Evolutionary conservation across 176 grass and related monocot genomes (phyloP), one percentile per base, ranked within the genome.

Genomic region (Oryza meyeriana): DNA sequence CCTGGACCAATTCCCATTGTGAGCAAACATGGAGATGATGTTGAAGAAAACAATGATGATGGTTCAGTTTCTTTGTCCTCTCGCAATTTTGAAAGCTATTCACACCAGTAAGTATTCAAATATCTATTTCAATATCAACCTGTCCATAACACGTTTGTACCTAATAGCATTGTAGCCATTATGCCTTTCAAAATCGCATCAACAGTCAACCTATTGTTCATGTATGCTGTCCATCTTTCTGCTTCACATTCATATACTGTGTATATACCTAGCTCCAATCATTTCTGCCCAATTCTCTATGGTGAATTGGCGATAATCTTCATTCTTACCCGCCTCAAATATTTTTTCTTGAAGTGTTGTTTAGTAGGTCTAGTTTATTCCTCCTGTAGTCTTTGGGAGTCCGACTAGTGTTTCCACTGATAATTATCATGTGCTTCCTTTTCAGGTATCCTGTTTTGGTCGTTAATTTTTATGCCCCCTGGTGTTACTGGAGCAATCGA

Each of bases 401-500:
- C 25, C n/a, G 42, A 33, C 42, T 82, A 72, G 59, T 78, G 42
- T 80, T 66, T 76, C 7, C 42, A 57, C 71, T 82, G 28, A 67
- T 61, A 24, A 25, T 45, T 78, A 47, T 63, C 24, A 81, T 58
- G 8, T 1, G 32, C 44, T 69, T 64, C 66, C 77, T 70, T 85
- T 90, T 36, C 73, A 99, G 97, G 85, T 95, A 94, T 82, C 80
- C 93, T 16, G 62, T 99, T 72, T 88, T 99, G 85, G 93, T 94
- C 33, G 87, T 99, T 80, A 99, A 99, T 66, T 99, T 99, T 77
- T 99, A 86, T 95, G 97, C 97, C 39, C 97, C 97, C 16, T 99
- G 97, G 93, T 99, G 97, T 85, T 94, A 90, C 35, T 95, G 97
- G 97, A 99, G 97, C 89, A 99, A 94, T 79, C 88, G 93, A 69